Conservation (phyloP, 2,329 filamentous ascomycete species). For the Cryphonectria naterciae region DNA sequence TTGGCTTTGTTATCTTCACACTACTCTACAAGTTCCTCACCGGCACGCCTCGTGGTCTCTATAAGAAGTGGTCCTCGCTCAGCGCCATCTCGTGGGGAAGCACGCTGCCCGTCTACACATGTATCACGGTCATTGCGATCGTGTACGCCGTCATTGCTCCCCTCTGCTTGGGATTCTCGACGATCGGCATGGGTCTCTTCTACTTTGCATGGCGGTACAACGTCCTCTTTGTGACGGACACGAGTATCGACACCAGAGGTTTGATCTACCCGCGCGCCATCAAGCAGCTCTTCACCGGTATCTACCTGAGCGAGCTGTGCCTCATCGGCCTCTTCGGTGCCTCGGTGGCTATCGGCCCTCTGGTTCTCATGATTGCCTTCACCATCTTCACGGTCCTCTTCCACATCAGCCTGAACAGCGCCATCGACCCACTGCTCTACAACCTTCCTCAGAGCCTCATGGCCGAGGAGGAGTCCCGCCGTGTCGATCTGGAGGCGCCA, state of each 20-base stretch:
- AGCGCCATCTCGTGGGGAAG: slow-evolving; percentile 82
- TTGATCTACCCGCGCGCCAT: slow-evolving; percentile 86
- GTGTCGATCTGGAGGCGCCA: slow-evolving; percentile 33
- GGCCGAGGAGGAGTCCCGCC: slow-evolving; percentile 47
- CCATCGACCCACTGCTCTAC: slow-evolving; percentile 75
- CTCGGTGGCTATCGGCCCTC: slow-evolving; percentile 65
- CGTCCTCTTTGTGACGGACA: slow-evolving; percentile 82
- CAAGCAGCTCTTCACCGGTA: slow-evolving; percentile 80
- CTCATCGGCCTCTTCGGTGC: slow-evolving; percentile 84
- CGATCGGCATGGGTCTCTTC: slow-evolving; percentile 77
- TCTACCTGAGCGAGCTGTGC: slow-evolving; percentile 82
- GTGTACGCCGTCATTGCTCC: slow-evolving; percentile 88
- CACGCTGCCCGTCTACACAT: slow-evolving; percentile 78
- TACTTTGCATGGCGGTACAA: slow-evolving; percentile 92
- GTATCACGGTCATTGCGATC: slow-evolving; percentile 80
- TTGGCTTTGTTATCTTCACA: slow-evolving; percentile 74
- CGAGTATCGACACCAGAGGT: slow-evolving; percentile 83
- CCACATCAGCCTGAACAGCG: slow-evolving; percentile 73
- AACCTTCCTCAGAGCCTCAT: slow-evolving; percentile 77
- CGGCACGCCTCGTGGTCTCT: slow-evolving; percentile 79
- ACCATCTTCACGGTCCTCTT: slow-evolving; percentile 77
- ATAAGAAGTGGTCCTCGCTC: slow-evolving; percentile 75
- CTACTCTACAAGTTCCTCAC: slow-evolving; percentile 75
- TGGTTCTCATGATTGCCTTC: slow-evolving; percentile 77
- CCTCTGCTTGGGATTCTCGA: slow-evolving; percentile 80